Conservation (phyloP, 257 asterid genomes). For the Agastache rugosa region DNA sequence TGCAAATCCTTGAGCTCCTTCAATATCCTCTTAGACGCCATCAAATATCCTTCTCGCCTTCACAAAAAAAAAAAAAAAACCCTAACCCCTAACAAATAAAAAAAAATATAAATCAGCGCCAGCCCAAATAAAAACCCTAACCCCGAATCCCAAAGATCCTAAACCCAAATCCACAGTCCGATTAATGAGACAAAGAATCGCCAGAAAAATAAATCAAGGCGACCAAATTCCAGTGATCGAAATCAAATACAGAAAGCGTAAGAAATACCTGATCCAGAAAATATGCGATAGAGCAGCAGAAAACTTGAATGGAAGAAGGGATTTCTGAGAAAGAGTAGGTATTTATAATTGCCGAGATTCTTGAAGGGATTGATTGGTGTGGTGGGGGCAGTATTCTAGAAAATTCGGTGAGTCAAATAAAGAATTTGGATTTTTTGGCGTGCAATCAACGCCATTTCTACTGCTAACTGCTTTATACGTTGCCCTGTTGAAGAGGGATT, state of each 20-base stretch:
- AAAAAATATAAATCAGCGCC: neutral
- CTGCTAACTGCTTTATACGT: conserved; percentile 39
- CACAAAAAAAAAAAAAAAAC: conserved; percentile 20
- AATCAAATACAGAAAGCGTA: neutral
- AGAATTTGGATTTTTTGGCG: conserved; percentile 25
- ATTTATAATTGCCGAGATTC: conserved; percentile 33
- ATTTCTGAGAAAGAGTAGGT: neutral
- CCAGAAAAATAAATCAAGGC: neutral
- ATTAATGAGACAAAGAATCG: neutral
- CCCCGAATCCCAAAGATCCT: conserved; percentile 13
- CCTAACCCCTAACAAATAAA: conserved; percentile 31
- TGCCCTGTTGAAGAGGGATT: conserved; percentile 27
- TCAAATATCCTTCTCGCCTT: conserved; percentile 30
- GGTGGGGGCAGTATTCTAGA: conserved; percentile 43
- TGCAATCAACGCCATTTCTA: conserved; percentile 44
- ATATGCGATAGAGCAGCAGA: conserved; percentile 3
- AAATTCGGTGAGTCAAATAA: conserved; percentile 32
- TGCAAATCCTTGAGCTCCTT: conserved; percentile 61
- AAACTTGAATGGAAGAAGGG: conserved; percentile 19
- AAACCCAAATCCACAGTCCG: conserved; percentile 8
- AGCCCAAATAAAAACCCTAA: neutral
- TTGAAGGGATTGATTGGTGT: conserved; percentile 7
- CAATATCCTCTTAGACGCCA: conserved; percentile 57
- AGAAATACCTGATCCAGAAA: conserved; percentile 29
- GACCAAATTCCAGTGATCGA: neutral